phyloP scores from a whole-genome alignment of 2,329 filamentous ascomycete genomes.

The Aspergillus sp. region DNA sequence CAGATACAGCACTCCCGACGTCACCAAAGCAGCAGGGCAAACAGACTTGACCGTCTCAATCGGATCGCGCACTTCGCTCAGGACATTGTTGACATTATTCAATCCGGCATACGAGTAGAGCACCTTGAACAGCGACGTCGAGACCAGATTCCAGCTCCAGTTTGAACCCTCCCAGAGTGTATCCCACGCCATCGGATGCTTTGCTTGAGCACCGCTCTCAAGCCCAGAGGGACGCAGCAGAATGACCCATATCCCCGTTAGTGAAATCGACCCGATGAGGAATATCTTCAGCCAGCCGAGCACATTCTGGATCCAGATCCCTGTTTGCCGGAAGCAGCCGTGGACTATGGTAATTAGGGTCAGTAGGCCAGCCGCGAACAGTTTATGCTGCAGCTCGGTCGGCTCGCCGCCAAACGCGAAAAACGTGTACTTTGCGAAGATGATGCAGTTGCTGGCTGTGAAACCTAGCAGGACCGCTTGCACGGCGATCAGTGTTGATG shows the following conservation, averaged over 20 bases:
- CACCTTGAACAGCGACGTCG: slow-evolving; percentile 63
- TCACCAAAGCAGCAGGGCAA: slow-evolving; percentile 59
- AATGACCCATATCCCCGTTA: slow-evolving; percentile 62
- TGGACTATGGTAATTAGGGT: slow-evolving; percentile 60
- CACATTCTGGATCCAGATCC: slow-evolving; percentile 60
- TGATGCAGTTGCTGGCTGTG: slow-evolving; percentile 68
- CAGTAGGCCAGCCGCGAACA: slow-evolving; percentile 58
- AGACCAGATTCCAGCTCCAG: slow-evolving; percentile 68
- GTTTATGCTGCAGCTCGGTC: slow-evolving; percentile 54
- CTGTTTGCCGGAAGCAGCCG: slow-evolving; percentile 56
- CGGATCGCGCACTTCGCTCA: slow-evolving; percentile 70
- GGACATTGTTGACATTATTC: slow-evolving; percentile 67
- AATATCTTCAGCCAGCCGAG: slow-evolving; percentile 65
- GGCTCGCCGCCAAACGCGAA: slow-evolving; percentile 58
- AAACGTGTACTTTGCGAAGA: slow-evolving; percentile 65
- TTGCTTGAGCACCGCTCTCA: neutral
- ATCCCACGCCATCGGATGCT: slow-evolving; percentile 45
- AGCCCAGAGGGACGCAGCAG: slow-evolving; percentile 40
- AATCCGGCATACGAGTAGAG: slow-evolving; percentile 69
- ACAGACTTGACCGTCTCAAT: slow-evolving; percentile 65
- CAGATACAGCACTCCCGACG: slow-evolving; percentile 64
- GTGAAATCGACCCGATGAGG: slow-evolving; percentile 61
- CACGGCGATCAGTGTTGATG: slow-evolving; percentile 63
- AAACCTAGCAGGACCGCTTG: slow-evolving; percentile 66
- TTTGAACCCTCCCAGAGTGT: slow-evolving; percentile 63